A percentile compares a stretch with the other conserved stretches of the same genome.
Evolutionary conservation across 148 eudicot genomes (phyloP).

Genomic region (Selenicereus undatus): DNA sequence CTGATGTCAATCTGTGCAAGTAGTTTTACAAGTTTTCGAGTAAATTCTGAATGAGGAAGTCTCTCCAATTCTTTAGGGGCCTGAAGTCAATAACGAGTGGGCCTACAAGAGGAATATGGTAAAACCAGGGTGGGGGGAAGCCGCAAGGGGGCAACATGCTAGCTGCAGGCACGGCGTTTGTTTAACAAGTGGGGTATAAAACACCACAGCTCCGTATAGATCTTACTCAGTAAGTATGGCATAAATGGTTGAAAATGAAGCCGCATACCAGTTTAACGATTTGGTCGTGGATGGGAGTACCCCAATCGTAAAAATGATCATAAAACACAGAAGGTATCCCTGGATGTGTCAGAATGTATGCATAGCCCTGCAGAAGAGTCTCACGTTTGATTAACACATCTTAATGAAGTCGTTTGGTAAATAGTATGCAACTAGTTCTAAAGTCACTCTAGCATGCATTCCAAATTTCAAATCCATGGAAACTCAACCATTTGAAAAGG

Average conservation of each 20-base stretch:
- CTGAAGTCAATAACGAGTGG: neutral
- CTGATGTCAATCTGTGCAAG: slow-evolving; percentile 61
- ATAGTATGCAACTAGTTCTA: neutral
- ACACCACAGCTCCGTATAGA: too few relatives aligned
- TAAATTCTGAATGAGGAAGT: neutral
- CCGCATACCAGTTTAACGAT: slow-evolving; percentile 75
- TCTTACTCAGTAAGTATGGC: too few relatives aligned
- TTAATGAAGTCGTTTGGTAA: neutral
- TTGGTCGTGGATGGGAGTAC: slow-evolving; percentile 63
- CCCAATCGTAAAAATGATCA: slow-evolving; percentile 93
- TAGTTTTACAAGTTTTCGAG: neutral
- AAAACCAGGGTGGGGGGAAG: too few relatives aligned
- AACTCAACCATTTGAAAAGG: neutral
- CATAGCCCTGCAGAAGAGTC: slow-evolving; percentile 62
- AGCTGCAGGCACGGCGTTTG: too few relatives aligned
- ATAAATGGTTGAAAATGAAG: neutral
- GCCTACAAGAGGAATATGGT: neutral
- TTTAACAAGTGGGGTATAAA: too few relatives aligned
- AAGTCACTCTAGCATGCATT: neutral
- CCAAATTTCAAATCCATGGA: neutral
- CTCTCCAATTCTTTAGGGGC: neutral
- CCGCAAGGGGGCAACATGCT: neutral
- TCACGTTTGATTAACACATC: neutral
- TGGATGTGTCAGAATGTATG: slow-evolving; percentile 90
- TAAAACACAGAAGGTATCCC: slow-evolving; percentile 84